Evolutionary conservation across 768 basidiomycete species (phyloP).

Genomic region (Pleurotus citrinopileatus): DNA sequence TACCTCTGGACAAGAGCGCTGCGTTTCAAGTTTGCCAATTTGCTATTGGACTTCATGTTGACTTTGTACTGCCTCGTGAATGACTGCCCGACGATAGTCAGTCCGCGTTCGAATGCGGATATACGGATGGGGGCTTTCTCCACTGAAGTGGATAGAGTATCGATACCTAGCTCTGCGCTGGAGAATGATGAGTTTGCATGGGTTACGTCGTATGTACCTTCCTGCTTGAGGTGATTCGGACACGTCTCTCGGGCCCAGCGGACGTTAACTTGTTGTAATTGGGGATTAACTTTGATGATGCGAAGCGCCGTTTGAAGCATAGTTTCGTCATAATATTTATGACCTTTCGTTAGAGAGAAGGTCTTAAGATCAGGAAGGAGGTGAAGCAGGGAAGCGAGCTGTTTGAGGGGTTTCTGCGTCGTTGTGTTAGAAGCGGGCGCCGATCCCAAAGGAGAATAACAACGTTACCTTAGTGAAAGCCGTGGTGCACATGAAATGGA

Average conservation of each 20-base stretch:
- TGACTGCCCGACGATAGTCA: slow-evolving; percentile 5
- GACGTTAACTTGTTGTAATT: slow-evolving; percentile 2
- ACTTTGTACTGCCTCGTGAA: slow-evolving; percentile 8
- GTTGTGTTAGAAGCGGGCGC: neutral
- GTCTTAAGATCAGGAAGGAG: slow-evolving; percentile 38
- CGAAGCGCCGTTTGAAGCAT: slow-evolving; percentile 4
- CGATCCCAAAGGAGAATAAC: neutral
- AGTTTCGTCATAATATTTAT: slow-evolving; percentile 35
- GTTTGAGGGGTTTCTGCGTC: slow-evolving; percentile 36
- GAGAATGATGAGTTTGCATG: neutral
- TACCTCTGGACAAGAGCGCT: slow-evolving; percentile 1
- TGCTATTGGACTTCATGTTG: neutral
- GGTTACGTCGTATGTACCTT: slow-evolving; percentile 4
- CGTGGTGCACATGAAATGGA: slow-evolving; percentile 53
- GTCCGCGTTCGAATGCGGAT: neutral
- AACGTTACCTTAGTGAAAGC: slow-evolving; percentile 33
- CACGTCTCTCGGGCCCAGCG: slow-evolving; percentile 8
- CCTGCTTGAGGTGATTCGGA: slow-evolving; percentile 8
- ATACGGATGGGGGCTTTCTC: neutral
- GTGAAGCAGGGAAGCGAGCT: slow-evolving; percentile 34
- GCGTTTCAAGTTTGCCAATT: slow-evolving; percentile 1
- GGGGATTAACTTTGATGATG: slow-evolving; percentile 6
- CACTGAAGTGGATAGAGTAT: neutral
- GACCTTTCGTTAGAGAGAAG: slow-evolving; percentile 48
- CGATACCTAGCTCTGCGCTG: neutral